A percentile compares a stretch with the other conserved stretches of the same genome.
Conservation (phyloP, 1,139 yeast genomes). For the Candida gigantensis region DNA sequence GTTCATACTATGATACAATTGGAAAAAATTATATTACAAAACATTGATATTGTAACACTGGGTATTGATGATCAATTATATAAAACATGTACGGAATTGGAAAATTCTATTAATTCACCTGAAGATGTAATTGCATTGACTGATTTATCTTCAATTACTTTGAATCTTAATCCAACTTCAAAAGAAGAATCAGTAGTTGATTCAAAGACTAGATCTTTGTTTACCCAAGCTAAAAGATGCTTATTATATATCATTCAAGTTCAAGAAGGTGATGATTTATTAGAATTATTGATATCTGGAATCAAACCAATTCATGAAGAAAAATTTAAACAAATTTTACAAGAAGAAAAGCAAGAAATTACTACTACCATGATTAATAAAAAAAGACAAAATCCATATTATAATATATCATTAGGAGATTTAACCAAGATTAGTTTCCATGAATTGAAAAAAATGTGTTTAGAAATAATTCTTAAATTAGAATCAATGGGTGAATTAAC, state of each 20-base stretch:
- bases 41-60: slow-evolving; percentile 54
- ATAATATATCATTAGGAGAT: slow-evolving; percentile 51
- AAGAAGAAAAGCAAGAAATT: slow-evolving; percentile 43
- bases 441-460: slow-evolving; percentile 72
- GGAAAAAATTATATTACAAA: slow-evolving; percentile 56
- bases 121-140: slow-evolving; percentile 44
- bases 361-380: slow-evolving; percentile 22
- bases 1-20: slow-evolving; percentile 65
- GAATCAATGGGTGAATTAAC: slow-evolving; percentile 69
- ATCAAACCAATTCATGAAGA: slow-evolving; percentile 70
- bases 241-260: slow-evolving; percentile 78
- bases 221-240: slow-evolving; percentile 82
- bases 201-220: slow-evolving; percentile 52
- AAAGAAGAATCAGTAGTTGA: slow-evolving; percentile 46
- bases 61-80: slow-evolving; percentile 57
- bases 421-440: slow-evolving; percentile 63
- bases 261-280: slow-evolving; percentile 70
- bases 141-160: slow-evolving; percentile 41
- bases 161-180: slow-evolving; percentile 53
- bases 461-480: slow-evolving; percentile 74
- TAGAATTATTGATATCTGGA: slow-evolving; percentile 73
- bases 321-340: slow-evolving; percentile 56
- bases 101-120: slow-evolving; percentile 36
- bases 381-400: slow-evolving; percentile 29
- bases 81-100: slow-evolving; percentile 35